phyloP scores from a whole-genome alignment of 768 basidiomycete species.

The Lactifluus piperatus region DNA sequence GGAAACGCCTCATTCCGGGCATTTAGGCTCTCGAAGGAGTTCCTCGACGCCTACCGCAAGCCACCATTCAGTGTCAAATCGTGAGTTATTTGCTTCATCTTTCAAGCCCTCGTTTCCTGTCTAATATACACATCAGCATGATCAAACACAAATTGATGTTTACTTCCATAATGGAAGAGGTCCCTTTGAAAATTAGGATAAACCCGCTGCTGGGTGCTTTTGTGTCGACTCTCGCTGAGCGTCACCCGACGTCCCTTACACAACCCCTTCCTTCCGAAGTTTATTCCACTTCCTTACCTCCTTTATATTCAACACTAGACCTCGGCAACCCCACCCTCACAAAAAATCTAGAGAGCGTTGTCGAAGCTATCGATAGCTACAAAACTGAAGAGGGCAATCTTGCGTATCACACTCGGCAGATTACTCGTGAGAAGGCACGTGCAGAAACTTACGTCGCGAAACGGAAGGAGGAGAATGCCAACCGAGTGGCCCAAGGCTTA shows the following conservation, averaged over 20 bases:
- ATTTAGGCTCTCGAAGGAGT: slow-evolving; percentile 71
- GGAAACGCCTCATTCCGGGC: slow-evolving; percentile 88
- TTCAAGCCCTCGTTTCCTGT: neutral
- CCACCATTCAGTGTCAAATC: slow-evolving; percentile 79
- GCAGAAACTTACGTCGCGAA: slow-evolving; percentile 77
- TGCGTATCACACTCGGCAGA: slow-evolving; percentile 81
- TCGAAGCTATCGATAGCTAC: slow-evolving; percentile 79
- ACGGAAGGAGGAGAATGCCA: slow-evolving; percentile 81
- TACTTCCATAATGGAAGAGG: slow-evolving; percentile 76
- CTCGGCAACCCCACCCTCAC: slow-evolving; percentile 62
- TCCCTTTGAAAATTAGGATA: slow-evolving; percentile 77
- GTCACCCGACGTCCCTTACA: slow-evolving; percentile 32
- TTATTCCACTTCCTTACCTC: slow-evolving; percentile 34
- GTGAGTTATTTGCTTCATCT: slow-evolving; percentile 34
- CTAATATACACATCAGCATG: slow-evolving; percentile 39
- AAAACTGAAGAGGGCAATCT: slow-evolving; percentile 89
- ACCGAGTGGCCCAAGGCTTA: slow-evolving; percentile 72
- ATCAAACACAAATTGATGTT: slow-evolving; percentile 77
- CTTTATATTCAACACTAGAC: slow-evolving; percentile 61
- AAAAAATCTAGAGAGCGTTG: slow-evolving; percentile 73
- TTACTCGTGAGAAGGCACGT: slow-evolving; percentile 71
- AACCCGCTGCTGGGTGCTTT: slow-evolving; percentile 76
- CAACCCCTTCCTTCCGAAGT: slow-evolving; percentile 31
- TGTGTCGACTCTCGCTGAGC: slow-evolving; percentile 51
- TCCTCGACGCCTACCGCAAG: slow-evolving; percentile 74